phyloP scores from a whole-genome alignment of 208 protist genomes.

The Leishmania tarentolae region DNA sequence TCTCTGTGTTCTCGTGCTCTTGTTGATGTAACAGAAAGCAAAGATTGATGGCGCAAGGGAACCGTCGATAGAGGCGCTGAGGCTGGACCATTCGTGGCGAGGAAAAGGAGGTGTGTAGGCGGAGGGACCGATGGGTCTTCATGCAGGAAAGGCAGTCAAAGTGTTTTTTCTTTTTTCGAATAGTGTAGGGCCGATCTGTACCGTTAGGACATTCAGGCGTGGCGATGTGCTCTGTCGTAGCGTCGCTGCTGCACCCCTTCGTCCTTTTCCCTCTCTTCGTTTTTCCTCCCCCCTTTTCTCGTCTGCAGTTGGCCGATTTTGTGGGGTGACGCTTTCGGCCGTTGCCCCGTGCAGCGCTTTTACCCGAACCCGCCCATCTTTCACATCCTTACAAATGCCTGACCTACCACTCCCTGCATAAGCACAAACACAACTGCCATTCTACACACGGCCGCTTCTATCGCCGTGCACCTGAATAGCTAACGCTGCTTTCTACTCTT shows the following conservation, averaged over 20 bases:
- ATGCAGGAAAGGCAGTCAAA: neutral
- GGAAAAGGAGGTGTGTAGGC: neutral
- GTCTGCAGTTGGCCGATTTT: neutral
- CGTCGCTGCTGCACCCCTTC: neutral
- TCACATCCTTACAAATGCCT: neutral
- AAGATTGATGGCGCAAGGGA: neutral
- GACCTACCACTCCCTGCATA: neutral
- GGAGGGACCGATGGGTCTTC: neutral
- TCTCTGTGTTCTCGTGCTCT: neutral
- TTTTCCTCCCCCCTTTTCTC: constrained; percentile 4
- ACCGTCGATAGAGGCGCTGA: neutral
- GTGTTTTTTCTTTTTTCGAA: neutral
- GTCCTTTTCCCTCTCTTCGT: neutral
- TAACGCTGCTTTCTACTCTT: neutral
- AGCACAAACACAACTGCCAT: neutral
- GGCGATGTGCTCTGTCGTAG: neutral
- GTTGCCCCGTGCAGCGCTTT: neutral
- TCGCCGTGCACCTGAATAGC: neutral
- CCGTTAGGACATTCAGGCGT: neutral
- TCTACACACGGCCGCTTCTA: neutral
- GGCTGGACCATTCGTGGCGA: neutral
- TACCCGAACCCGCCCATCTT: neutral
- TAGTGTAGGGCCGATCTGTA: neutral
- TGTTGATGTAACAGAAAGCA: neutral
- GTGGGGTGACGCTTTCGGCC: neutral